phyloP scores from a whole-genome alignment of 768 basidiomycete genomes.

The Pleurotus citrinopileatus region DNA sequence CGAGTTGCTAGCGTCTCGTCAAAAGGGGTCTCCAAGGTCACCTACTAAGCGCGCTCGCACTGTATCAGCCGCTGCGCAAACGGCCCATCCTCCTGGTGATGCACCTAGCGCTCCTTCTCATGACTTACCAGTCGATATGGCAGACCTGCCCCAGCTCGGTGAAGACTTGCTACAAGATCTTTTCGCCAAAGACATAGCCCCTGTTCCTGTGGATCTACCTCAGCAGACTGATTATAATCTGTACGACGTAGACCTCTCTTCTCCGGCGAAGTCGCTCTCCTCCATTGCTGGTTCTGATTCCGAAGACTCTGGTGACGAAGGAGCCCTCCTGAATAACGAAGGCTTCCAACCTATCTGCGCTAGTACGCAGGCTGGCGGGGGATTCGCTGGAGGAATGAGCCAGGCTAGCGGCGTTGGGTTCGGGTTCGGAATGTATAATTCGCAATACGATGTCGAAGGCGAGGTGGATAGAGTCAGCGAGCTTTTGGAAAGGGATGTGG shows the following conservation, averaged over 20 bases:
- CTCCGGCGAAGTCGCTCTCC: conserved; percentile 9
- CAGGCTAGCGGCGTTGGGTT: background rate
- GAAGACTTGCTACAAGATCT: background rate
- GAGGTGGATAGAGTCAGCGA: conserved; percentile 51
- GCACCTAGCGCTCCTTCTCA: background rate
- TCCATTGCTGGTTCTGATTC: conserved; percentile 10
- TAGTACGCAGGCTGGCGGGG: conserved; percentile 3
- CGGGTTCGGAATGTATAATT: conserved; percentile 36
- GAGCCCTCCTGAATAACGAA: background rate
- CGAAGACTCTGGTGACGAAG: conserved; percentile 6
- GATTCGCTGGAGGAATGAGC: background rate
- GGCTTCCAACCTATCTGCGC: background rate
- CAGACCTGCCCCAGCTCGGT: background rate
- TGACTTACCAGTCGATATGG: background rate
- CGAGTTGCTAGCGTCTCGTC: conserved; percentile 4
- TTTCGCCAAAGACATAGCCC: background rate
- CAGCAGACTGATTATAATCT: background rate
- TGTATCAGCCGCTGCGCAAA: background rate
- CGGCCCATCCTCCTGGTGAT: background rate
- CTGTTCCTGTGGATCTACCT: background rate
- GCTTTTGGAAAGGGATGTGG: conserved; percentile 56
- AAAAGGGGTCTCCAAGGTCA: background rate
- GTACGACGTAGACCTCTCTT: conserved; percentile 4
- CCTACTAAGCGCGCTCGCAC: background rate
- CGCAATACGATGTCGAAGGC: conserved; percentile 58